phyloP scores from a whole-genome alignment of 1,284 basidiomycete species.

The Apiotrichum laibachii region DNA sequence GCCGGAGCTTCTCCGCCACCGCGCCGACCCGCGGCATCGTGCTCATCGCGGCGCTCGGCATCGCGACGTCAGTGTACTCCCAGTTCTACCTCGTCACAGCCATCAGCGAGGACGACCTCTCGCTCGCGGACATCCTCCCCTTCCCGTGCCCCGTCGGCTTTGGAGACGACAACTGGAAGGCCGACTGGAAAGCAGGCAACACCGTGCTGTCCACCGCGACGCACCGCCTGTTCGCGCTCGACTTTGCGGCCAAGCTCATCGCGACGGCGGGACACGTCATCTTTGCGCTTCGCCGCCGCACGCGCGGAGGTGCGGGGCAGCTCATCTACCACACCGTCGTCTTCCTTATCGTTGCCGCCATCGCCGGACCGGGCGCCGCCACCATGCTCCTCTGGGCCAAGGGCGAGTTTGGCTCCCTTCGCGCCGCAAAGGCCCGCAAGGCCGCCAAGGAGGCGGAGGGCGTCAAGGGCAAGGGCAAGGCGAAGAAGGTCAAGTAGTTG shows the following conservation, averaged over 20 bases:
- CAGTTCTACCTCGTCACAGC: constrained; percentile 2
- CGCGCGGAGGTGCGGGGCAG: neutral
- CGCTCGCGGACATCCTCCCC: constrained; percentile 6
- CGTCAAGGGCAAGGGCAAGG: no score
- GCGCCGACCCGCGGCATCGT: constrained; percentile 11
- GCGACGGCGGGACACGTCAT: constrained; percentile 7
- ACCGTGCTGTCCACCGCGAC: neutral
- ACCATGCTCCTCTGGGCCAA: constrained; percentile 18
- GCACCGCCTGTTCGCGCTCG: constrained; percentile 10
- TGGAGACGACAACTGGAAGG: neutral
- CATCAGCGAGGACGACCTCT: neutral
- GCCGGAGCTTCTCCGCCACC: constrained; percentile 5
- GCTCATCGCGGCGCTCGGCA: constrained; percentile 16
- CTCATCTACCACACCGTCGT: neutral
- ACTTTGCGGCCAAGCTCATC: constrained; percentile 11
- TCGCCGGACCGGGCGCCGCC: constrained; percentile 15
- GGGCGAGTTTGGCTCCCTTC: constrained; percentile 12
- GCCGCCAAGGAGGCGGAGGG: no score
- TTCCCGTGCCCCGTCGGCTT: no score
- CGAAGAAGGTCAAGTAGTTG: no score
- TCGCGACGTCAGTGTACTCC: neutral
- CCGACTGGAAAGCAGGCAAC: neutral
- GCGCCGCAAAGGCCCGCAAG: neutral
- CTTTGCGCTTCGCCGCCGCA: constrained; percentile 7
- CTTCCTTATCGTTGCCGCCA: neutral